Evolutionary conservation across 176 grass and related monocot genomes (phyloP), one percentile per base, ranked within the genome.

Genomic region (Musa beccarii): DNA sequence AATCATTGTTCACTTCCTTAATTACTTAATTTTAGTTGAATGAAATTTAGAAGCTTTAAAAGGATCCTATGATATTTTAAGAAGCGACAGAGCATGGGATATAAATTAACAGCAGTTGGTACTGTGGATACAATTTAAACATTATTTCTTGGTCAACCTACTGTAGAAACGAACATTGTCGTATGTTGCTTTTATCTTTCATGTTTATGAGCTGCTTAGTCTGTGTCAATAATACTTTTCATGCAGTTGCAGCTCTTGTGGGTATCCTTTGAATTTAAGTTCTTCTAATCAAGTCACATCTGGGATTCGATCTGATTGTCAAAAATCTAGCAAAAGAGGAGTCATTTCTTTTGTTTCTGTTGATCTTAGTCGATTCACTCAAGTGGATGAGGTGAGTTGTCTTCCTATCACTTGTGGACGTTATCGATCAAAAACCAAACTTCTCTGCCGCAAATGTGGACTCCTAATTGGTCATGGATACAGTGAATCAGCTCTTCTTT

Each of bases 371-470:
- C 83, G 83, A 68, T 89, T 92, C 70, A 88, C 84, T 66, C 81
- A 89, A 56, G 86, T 84, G 6, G 86, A 92, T 74, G 72, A 84
- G 68, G 74, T 86, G 78, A 81, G 81, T 62, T 89, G 84, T 63
- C 82, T 89, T 66, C 81, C 84, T 72, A 21, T 89, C 1, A 59
- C 71, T 15, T 86, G 83, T 83, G 80, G 79, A 34, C 80, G 79
- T 49, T 92, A 81, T 54, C 72, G 83, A 62, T 84, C 76, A 15
- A 89, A 88, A 89, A 86, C 84, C 65, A 89, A 88, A 76, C 81
- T 92, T 84, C 85, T 92, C 28, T 92, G 86, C 76, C 67, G 89
- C 72, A 89, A 86, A 81, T 92, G 86, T 76, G 84, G 76, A 56
- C 29, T 75, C 19, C 75, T 84, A 52, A 85, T 92, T 76, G 85